Evolutionary conservation across 495 filamentous ascomycete genomes (phyloP).

Genomic region (Aspergillus hancockii): DNA sequence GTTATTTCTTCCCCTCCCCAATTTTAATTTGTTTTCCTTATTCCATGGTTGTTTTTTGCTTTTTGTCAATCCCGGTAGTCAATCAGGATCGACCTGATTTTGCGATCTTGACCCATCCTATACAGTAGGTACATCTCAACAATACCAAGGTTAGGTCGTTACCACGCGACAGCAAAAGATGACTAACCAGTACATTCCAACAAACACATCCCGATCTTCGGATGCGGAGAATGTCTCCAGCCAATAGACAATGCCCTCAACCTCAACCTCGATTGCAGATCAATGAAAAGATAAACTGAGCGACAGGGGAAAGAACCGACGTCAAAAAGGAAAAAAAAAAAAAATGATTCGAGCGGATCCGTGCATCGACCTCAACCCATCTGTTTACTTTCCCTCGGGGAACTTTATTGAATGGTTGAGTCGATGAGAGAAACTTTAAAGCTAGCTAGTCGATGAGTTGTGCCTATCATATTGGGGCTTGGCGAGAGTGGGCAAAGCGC

Average conservation of each 20-base stretch:
- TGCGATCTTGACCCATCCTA: no score
- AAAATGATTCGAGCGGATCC: not conserved
- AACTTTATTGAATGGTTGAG: not conserved
- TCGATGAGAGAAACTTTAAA: slow-evolving; percentile 9
- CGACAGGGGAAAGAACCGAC: slow-evolving; percentile 9
- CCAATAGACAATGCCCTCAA: not conserved
- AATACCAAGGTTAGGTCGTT: not conserved
- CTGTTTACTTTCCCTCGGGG: not conserved
- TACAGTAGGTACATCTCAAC: no score
- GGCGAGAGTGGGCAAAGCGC: slow-evolving; percentile 14
- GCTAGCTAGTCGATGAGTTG: slow-evolving; percentile 16
- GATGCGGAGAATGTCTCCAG: not conserved
- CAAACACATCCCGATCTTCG: not conserved
- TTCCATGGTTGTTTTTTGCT: not conserved
- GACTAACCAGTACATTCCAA: not conserved
- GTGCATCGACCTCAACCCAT: not conserved
- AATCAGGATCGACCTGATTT: not conserved
- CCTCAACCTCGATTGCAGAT: not conserved
- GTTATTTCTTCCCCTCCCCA: not conserved
- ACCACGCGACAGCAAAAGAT: not conserved
- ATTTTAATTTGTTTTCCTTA: not conserved
- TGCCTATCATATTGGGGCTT: slow-evolving; percentile 16
- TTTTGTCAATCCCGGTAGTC: not conserved
- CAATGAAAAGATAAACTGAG: slow-evolving; percentile 1
- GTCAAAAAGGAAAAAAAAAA: not conserved